phyloP scores from a whole-genome alignment of 2,329 filamentous ascomycete species.

The Talaromyces albobiverticillius region DNA sequence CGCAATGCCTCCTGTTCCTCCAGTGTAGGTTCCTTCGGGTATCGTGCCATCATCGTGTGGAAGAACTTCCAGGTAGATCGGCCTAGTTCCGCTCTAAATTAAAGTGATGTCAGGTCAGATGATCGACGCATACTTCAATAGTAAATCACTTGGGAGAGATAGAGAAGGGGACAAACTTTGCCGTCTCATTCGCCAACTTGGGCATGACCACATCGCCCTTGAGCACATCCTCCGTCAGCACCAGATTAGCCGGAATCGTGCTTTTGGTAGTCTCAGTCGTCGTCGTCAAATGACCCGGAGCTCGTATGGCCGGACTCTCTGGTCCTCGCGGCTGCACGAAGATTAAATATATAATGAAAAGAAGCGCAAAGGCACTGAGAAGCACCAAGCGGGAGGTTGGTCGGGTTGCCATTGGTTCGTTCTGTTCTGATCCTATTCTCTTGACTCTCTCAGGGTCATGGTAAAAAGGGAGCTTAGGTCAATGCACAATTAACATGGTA shows the following conservation, averaged over 20 bases:
- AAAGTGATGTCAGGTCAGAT: not conserved
- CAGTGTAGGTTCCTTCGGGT: constrained; percentile 59
- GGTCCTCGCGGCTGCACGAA: constrained; percentile 37
- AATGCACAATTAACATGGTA: not conserved
- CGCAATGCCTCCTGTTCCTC: constrained; percentile 60
- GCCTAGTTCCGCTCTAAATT: constrained; percentile 57
- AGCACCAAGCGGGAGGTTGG: constrained; percentile 37
- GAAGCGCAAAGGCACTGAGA: constrained; percentile 28
- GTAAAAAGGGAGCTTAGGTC: not conserved
- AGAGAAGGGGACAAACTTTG: constrained; percentile 35
- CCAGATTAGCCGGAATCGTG: constrained; percentile 19
- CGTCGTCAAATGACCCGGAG: constrained; percentile 35
- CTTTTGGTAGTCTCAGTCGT: constrained; percentile 23
- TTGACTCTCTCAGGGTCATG: not conserved
- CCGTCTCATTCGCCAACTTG: constrained; percentile 48
- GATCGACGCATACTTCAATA: not conserved
- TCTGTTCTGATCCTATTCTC: too few relatives aligned
- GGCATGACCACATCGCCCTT: constrained; percentile 47
- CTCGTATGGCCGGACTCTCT: constrained; percentile 36
- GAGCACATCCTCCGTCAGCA: constrained; percentile 34
- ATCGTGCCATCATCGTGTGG: constrained; percentile 65
- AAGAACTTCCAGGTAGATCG: constrained; percentile 65
- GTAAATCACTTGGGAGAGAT: too few relatives aligned
- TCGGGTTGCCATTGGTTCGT: constrained; percentile 31
- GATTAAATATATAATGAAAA: constrained; percentile 37